Evolutionary conservation across 257 asterid genomes (phyloP).

Genomic region (Coffea canephora): DNA sequence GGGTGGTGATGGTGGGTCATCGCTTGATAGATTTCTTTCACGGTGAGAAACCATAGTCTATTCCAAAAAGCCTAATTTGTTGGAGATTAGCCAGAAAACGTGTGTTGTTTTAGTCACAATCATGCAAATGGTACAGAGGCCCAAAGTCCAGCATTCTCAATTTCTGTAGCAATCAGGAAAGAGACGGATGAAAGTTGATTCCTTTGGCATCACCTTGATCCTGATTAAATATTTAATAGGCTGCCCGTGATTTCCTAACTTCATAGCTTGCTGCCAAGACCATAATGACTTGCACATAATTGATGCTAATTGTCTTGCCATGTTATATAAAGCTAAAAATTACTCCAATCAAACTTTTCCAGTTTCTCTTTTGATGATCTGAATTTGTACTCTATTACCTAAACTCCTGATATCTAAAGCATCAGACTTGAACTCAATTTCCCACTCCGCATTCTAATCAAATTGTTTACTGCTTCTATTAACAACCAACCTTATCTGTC

Average conservation of each 20-base stretch:
- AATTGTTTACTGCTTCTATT: no score
- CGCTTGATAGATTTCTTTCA: constrained; percentile 1
- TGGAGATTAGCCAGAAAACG: constrained; percentile 27
- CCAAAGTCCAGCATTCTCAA: constrained; percentile 9
- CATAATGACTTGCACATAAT: background rate
- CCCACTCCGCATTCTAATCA: no score
- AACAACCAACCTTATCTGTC: no score
- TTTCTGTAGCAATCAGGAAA: constrained; percentile 8
- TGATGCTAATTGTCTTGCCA: background rate
- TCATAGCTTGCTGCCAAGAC: background rate
- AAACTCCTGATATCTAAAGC: no score
- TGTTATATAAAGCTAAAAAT: background rate
- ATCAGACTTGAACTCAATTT: no score
- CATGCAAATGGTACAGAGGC: background rate
- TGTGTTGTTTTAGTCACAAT: background rate
- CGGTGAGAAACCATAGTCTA: constrained; percentile 11
- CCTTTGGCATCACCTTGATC: constrained; percentile 9
- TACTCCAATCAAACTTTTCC: background rate
- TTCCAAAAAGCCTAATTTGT: constrained; percentile 33
- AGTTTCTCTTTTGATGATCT: background rate
- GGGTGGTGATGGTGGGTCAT: constrained; percentile 14
- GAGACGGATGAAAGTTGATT: constrained; percentile 10
- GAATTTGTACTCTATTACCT: background rate
- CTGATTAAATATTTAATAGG: background rate
- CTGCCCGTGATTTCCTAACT: background rate